A percentile compares a stretch with the other conserved stretches of the same genome.
These are phyloP conservation scores for Agroathelia rolfsii DNA, from an alignment of 1,284 basidiomycete species.

Conservation along the genomic window DNA sequence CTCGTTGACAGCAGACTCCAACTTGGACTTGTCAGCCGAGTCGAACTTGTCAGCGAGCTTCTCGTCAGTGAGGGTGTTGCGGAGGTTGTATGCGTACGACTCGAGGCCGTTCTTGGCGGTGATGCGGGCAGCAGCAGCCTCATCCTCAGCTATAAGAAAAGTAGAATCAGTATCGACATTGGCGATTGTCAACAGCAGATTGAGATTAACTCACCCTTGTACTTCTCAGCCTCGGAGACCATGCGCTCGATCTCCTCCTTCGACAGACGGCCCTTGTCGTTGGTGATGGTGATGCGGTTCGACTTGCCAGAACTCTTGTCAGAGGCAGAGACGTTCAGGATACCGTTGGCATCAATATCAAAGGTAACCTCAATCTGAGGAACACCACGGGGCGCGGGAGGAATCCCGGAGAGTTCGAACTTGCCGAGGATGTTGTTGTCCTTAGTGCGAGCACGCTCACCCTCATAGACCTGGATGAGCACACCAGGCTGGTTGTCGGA, in stretches of 20 bases:
- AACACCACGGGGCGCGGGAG: constrained; percentile 96
- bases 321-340: constrained; percentile 90
- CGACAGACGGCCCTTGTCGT: constrained; percentile 96
- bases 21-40: constrained; percentile 78
- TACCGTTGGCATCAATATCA: constrained; percentile 98
- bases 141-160: constrained; percentile 56
- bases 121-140: constrained; percentile 77
- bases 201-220: constrained; percentile 49
- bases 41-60: constrained; percentile 87
- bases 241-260: constrained; percentile 99
- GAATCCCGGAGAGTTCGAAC: constrained; percentile 97
- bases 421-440: constrained; percentile 99
- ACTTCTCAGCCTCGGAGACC: constrained; percentile 90
- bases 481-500: constrained; percentile 99
- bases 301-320: constrained; percentile 99
- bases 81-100: constrained; percentile 94
- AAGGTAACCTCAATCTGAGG: constrained; percentile 98
- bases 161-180: constrained; percentile 1
- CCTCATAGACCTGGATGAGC: constrained; percentile 97
- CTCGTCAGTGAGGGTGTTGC: constrained; percentile 81
- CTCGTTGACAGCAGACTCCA: constrained; percentile 79
- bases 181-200: too few species aligned
- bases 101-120: constrained; percentile 83
- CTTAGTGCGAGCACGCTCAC: constrained; percentile 98
- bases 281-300: constrained; percentile 94